These are phyloP conservation scores for Nemania serpens DNA, from an alignment of 2,329 filamentous ascomycete species.

Conservation along the genomic window DNA sequence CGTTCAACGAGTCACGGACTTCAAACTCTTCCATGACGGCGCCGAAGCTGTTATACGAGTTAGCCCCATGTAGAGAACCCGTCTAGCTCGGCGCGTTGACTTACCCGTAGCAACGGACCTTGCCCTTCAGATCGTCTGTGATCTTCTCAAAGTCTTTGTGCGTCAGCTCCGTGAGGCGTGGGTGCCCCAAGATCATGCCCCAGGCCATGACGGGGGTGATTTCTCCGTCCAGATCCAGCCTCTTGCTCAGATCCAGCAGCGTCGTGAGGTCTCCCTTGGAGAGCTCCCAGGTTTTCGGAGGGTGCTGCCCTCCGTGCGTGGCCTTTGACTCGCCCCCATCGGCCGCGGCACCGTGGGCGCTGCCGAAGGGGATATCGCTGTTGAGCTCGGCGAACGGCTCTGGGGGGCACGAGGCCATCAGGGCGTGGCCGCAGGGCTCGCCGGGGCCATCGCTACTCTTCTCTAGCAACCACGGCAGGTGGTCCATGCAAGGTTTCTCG, in stretches of 20 bases:
- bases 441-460: slow-evolving; percentile 62
- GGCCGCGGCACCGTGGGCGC: slow-evolving; percentile 39
- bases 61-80: slow-evolving; percentile 11
- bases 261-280: slow-evolving; percentile 77
- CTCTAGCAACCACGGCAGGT: slow-evolving; percentile 79
- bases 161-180: slow-evolving; percentile 68
- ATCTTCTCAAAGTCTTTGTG: slow-evolving; percentile 72
- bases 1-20: slow-evolving; percentile 76
- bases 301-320: slow-evolving; percentile 35
- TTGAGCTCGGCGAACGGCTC: slow-evolving; percentile 59
- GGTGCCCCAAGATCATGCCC: slow-evolving; percentile 77
- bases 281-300: slow-evolving; percentile 78
- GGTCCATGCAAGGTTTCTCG: slow-evolving; percentile 91
- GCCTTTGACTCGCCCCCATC: slow-evolving; percentile 52
- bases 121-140: slow-evolving; percentile 73
- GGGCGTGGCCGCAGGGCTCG: slow-evolving; percentile 81
- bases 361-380: slow-evolving; percentile 58
- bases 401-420: slow-evolving; percentile 92
- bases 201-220: slow-evolving; percentile 97
- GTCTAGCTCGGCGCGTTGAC: slow-evolving; percentile 39
- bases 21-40: slow-evolving; percentile 71
- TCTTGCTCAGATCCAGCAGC: slow-evolving; percentile 81
- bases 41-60: slow-evolving; percentile 54
- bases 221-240: slow-evolving; percentile 82
- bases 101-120: slow-evolving; percentile 91